Base-by-base conservation (phyloP, 257 asterid species). In the Mitragyna speciosa region DNA sequence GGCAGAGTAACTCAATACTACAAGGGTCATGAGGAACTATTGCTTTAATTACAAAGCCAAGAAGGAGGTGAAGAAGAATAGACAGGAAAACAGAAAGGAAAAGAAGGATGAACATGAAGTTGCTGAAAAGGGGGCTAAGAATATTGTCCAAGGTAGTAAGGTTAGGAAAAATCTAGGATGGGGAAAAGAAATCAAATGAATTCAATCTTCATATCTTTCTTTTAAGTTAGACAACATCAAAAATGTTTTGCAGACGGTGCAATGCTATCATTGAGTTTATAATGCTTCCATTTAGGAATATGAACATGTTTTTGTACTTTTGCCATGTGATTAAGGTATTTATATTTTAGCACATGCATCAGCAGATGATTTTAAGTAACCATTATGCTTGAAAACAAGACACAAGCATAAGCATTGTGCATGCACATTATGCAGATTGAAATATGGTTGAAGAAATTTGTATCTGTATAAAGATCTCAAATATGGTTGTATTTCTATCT, bases 141-240 rank as follows among this genome's bases (percentile, higher is more conserved):
- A 69, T 69, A 65, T 78, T 36, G 76, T 72, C 26, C 70, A 75
- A 64, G 79, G 70, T 52, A 79, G 48, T 76, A 86, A 84, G 86
- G 85, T 73, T 26, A 84, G 82, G 82, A 79, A 77, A 48, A 84
- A 66, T 70, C 72, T 58, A 70, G 80, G 79, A 63, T 65, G 75
- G 83, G 84, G 41, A 79, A 84, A 66, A 80, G 82, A 78, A 83
- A 81, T 24, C 75, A 68, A 59, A 6, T 68, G 73, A 41, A 33
- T 6, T 52, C 12, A 36, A 54, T 20, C n/a, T 78, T 52, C 56
- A 8, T 10, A 6, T 31, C 63, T 12, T 72, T 41, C 8, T 54
- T 30, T 43, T 41, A 6, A 28, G 11, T 65, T 51, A 59, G 47
- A 28, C 61, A 33, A 73, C 66, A 47, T 61, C 39, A 28, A 17